phyloP scores from a whole-genome alignment of 805 yeast genomes.

The Candida coquimbonensis region DNA sequence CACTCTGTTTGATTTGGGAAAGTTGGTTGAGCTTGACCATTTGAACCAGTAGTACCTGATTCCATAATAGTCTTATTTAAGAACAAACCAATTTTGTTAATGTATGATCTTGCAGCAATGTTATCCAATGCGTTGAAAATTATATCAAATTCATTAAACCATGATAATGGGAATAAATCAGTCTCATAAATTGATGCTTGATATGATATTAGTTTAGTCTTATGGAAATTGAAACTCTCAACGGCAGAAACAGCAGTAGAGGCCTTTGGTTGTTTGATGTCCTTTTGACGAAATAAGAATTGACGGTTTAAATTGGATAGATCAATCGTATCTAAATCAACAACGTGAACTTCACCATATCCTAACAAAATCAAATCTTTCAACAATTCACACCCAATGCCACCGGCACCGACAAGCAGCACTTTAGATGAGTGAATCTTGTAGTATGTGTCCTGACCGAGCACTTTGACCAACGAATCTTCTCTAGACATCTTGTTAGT shows the following conservation, averaged over 20 bases:
- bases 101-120: conserved; percentile 84
- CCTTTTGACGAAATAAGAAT: conserved; percentile 81
- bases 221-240: conserved; percentile 53
- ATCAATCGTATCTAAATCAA: conserved; percentile 95
- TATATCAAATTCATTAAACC: conserved; percentile 72
- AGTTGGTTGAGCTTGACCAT: conserved; percentile 92
- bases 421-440: conserved; percentile 39
- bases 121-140: conserved; percentile 93
- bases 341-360: conserved; percentile 80
- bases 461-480: conserved; percentile 11
- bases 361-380: conserved; percentile 76
- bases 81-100: conserved; percentile 75
- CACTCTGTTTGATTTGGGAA: conserved; percentile 80
- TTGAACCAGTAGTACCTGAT: conserved; percentile 91
- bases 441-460: conserved; percentile 9
- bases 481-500: conserved; percentile 11
- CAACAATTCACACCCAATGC: conserved; percentile 88
- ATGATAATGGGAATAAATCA: conserved; percentile 56
- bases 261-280: conserved; percentile 84
- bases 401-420: conserved; percentile 91
- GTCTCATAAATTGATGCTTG: conserved; percentile 86
- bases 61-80: conserved; percentile 76
- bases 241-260: conserved; percentile 82
- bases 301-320: conserved; percentile 89
- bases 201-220: conserved; percentile 63